A percentile compares a stretch with the other conserved stretches of the same genome.
Evolutionary conservation across 768 basidiomycete genomes (phyloP).

Genomic region (Clitopilus passeckerianus): DNA sequence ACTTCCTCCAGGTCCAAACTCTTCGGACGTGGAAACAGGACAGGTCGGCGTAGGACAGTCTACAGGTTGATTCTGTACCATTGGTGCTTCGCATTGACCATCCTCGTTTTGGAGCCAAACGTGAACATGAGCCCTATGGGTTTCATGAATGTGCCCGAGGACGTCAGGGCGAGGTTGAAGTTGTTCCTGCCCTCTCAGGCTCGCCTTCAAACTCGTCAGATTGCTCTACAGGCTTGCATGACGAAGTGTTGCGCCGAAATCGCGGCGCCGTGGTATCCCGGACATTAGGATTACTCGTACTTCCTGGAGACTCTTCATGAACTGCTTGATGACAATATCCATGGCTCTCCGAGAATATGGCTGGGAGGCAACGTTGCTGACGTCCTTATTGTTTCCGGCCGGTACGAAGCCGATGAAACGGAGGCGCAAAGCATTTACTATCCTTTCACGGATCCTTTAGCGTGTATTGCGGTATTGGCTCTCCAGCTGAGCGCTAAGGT

Average conservation of each 20-base stretch:
- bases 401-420: constrained; percentile 10
- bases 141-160: too few relatives aligned
- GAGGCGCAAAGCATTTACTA: constrained; percentile 2
- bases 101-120: too few relatives aligned
- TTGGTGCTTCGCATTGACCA: too few relatives aligned
- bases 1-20: too few relatives aligned
- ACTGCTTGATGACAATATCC: constrained; percentile 14
- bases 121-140: too few relatives aligned
- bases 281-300: constrained; percentile 35
- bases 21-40: too few relatives aligned
- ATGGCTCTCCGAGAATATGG: constrained; percentile 11
- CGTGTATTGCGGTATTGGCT: constrained; percentile 22
- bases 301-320: constrained; percentile 31
- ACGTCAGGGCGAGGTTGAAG: too few relatives aligned
- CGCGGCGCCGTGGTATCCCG: constrained; percentile 36
- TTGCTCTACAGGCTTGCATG: constrained; percentile 36
- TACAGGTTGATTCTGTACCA: too few relatives aligned
- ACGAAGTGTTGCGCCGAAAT: constrained; percentile 31
- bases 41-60: too few relatives aligned
- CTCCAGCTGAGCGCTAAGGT: constrained; percentile 24
- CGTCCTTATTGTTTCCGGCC: constrained; percentile 22
- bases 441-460: constrained; percentile 7
- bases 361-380: constrained; percentile 10
- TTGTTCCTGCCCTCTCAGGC: too few relatives aligned
- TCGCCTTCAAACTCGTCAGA: too few relatives aligned